These are phyloP conservation scores for Cyberlindnera euphorbiae DNA, from an alignment of 805 yeast species.

Conservation along the genomic window DNA sequence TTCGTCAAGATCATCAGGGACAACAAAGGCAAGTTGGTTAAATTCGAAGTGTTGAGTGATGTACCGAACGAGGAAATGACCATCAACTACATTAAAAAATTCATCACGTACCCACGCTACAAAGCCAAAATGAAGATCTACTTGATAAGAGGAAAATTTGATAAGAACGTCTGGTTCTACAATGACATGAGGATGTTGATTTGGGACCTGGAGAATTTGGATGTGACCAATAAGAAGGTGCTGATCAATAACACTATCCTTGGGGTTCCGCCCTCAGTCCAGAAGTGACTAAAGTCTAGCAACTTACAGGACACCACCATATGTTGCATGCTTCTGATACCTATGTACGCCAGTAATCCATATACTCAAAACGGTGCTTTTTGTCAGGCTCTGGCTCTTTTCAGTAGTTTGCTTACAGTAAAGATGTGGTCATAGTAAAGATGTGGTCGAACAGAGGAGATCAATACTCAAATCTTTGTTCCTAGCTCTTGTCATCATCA, in stretches of 20 bases:
- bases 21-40: constrained; percentile 33
- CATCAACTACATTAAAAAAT: constrained; percentile 30
- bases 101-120: constrained; percentile 40
- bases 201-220: constrained; percentile 24
- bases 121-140: constrained; percentile 41
- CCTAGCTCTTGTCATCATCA: constrained; percentile 1
- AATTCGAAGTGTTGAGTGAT: constrained; percentile 30
- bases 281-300: too few species aligned
- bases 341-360: too few species aligned
- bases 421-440: too few species aligned
- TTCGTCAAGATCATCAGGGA: constrained; percentile 37
- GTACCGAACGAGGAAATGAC: constrained; percentile 10
- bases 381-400: too few species aligned
- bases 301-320: too few species aligned
- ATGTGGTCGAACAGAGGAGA: too few species aligned
- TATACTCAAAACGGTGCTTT: too few species aligned
- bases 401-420: too few species aligned
- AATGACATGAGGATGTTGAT: constrained; percentile 27
- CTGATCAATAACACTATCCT: constrained; percentile 22
- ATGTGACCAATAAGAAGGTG: constrained; percentile 18
- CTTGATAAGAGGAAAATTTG: constrained; percentile 22
- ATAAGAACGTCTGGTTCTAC: constrained; percentile 25
- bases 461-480: background rate
- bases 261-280: background rate
- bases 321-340: too few species aligned